Conservation (phyloP, 208 protist genomes). For the Trypanosoma scelopori region DNA sequence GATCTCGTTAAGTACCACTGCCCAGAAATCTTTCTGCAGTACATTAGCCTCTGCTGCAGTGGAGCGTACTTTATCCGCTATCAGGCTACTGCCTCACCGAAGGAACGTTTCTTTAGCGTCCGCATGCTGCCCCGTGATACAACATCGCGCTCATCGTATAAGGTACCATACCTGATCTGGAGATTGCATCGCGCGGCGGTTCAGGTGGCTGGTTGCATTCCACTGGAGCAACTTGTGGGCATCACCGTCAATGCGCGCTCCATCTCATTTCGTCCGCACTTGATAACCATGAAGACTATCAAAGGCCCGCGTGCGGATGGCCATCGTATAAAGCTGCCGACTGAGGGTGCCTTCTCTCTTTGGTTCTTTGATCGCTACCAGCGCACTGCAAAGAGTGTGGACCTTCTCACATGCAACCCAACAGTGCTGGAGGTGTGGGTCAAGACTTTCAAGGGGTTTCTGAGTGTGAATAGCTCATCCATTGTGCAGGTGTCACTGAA, state of each 20-base stretch:
- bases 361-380: constrained; percentile 62
- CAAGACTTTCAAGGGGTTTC: constrained; percentile 61
- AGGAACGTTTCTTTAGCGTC: constrained; percentile 76
- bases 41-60: constrained; percentile 53
- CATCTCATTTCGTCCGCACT: constrained; percentile 53
- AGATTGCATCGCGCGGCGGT: constrained; percentile 58
- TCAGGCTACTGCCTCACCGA: constrained; percentile 42
- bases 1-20: constrained; percentile 85
- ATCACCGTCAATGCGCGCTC: constrained; percentile 46
- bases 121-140: constrained; percentile 56
- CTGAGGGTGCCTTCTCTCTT: constrained; percentile 63
- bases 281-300: constrained; percentile 44
- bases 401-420: constrained; percentile 68
- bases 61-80: constrained; percentile 84
- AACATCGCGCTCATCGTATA: constrained; percentile 21
- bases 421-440: constrained; percentile 81
- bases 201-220: constrained; percentile 50
- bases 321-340: constrained; percentile 53
- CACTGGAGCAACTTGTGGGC: constrained; percentile 64
- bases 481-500: constrained; percentile 64
- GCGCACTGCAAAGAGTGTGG: constrained; percentile 37
- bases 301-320: constrained; percentile 61
- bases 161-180: constrained; percentile 53
- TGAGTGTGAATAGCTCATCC: constrained; percentile 82
- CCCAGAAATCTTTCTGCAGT: constrained; percentile 73